Conservation (phyloP, 148 eudicot species). For the Linanthus parryae region DNA sequence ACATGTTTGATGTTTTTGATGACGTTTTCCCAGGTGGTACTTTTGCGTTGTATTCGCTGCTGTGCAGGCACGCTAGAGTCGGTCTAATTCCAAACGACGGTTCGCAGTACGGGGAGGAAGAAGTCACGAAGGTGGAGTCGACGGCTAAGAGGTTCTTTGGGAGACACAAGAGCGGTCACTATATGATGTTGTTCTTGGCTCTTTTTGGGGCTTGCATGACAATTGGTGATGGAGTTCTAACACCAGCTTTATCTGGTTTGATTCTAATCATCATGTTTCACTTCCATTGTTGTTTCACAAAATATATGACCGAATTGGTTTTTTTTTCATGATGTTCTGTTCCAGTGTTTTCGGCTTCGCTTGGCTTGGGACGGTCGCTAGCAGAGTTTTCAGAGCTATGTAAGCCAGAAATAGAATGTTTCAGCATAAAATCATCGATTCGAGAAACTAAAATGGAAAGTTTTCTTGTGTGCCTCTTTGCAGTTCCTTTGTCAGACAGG, state of each 20-base stretch:
- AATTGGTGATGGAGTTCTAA: slow-evolving; percentile 69
- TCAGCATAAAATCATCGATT: no score
- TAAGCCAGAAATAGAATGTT: no score
- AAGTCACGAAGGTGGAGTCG: slow-evolving; percentile 19
- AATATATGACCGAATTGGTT: neutral
- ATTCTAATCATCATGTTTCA: neutral
- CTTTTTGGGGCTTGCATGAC: slow-evolving; percentile 82
- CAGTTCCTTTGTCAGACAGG: slow-evolving; percentile 29
- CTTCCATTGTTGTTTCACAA: neutral
- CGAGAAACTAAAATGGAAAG: no score
- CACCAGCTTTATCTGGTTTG: slow-evolving; percentile 75
- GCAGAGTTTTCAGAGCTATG: slow-evolving; percentile 20
- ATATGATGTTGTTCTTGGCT: slow-evolving; percentile 55
- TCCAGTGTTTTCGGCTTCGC: slow-evolving; percentile 42
- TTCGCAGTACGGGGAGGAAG: slow-evolving; percentile 23
- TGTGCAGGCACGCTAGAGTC: slow-evolving; percentile 64
- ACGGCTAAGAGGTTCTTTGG: slow-evolving; percentile 44
- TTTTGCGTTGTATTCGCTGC: slow-evolving; percentile 61
- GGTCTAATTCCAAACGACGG: slow-evolving; percentile 51
- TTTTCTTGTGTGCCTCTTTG: slow-evolving; percentile 4
- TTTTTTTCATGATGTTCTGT: neutral
- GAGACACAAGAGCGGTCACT: slow-evolving; percentile 47
- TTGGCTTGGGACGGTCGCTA: slow-evolving; percentile 33
- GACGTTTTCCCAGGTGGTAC: slow-evolving; percentile 49
- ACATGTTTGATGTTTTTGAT: neutral